A percentile compares a stretch with the other conserved stretches of the same genome.
Evolutionary conservation across 345 rosid genomes (phyloP).

Genomic region (Eucalyptus victrix): DNA sequence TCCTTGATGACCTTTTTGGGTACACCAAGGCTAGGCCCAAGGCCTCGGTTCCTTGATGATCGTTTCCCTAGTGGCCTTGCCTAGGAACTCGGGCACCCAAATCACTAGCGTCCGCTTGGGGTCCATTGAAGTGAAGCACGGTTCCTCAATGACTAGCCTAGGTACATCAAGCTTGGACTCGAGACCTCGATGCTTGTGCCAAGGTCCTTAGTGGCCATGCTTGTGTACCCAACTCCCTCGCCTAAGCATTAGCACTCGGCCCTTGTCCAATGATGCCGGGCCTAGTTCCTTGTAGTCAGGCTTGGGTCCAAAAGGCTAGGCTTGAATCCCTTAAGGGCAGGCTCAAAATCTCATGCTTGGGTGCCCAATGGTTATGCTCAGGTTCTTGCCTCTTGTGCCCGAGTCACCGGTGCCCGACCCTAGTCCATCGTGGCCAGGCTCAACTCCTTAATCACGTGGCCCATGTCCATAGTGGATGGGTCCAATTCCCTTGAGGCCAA

Average conservation of each 20-base stretch:
- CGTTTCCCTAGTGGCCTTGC: neutral
- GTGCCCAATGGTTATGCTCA: accelerated
- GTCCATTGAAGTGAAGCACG: neutral
- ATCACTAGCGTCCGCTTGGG: neutral
- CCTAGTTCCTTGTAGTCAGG: neutral
- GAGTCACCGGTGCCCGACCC: neutral
- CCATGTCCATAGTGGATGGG: neutral
- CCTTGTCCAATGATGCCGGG: accelerated
- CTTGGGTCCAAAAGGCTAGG: neutral
- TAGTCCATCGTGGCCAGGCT: neutral
- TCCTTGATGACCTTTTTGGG: neutral
- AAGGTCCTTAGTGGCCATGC: neutral
- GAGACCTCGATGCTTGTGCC: neutral
- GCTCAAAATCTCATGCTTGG: neutral
- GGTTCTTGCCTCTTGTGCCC: neutral
- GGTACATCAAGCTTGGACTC: neutral
- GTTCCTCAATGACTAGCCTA: neutral
- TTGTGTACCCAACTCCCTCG: neutral
- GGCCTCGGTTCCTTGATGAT: neutral
- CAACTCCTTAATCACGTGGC: neutral
- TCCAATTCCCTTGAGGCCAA: neutral
- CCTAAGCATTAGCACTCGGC: neutral
- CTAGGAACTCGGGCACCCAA: neutral
- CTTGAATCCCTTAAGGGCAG: accelerated
- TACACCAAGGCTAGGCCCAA: neutral